Base-by-base conservation (phyloP, 1,139 yeast genomes). In the Scheffersomyces segobiensis region DNA sequence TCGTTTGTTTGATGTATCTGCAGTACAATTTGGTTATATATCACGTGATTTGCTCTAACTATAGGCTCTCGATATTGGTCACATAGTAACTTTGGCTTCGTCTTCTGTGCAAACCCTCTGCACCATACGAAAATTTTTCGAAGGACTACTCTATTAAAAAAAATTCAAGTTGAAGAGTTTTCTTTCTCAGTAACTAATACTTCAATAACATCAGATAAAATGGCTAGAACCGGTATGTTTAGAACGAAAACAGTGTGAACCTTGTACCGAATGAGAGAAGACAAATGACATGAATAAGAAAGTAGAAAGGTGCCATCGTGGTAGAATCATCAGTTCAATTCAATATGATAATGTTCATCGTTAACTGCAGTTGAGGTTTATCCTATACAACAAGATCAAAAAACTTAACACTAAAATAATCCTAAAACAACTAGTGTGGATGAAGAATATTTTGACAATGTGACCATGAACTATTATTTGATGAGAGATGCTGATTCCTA, bases 201-300 rank as follows among this genome's bases (percentile, higher is more conserved):
- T 32, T 32, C 42, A 32, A 32, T 32, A 32, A 32, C 42, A 32
- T 32, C 42, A 46, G 50, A 67, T 69, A 79, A 71, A 78, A 84
- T 84, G 87, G 87, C 85, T 80, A 83, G 81, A 80, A 81, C 87
- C 75, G 87, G 87, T 84, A 83, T 81, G 87, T 84, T n/a, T 48
- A 48, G 24, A 19, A 14, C 42, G 42, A 32, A 4, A 32, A 10
- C 42, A 32, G 42, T 32, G 42, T 12, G 12, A 10, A 4, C 42
- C 42, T 24, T 12, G 42, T 7, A 32, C 42, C 42, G 17, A 12
- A 7, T 32, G 42, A 32, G 42, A 32, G 12, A 32, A 32, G 17
- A 14, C 42, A 32, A 32, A 32, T 7, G 42, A 32, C 12, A 32
- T 32, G 17, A 32, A 32, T 14, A 32, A 65, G 58, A 51, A 49